phyloP scores from a whole-genome alignment of 2,329 filamentous ascomycete species.

The Paracoccidioides brasiliensis region DNA sequence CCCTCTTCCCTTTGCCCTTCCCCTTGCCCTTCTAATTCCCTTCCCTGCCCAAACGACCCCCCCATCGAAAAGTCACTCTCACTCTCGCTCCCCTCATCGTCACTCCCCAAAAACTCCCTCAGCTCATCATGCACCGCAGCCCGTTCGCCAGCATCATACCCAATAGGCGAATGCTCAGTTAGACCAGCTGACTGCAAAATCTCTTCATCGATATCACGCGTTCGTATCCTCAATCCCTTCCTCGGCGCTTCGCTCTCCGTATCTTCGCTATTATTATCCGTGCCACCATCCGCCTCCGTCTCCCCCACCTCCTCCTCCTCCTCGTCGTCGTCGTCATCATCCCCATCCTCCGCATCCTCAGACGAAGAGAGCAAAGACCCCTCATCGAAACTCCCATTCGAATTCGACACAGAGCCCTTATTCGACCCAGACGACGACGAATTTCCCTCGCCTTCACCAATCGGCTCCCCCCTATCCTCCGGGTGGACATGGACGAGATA shows the following conservation, averaged over 20 bases:
- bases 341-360: too few relatives aligned
- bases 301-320: too few relatives aligned
- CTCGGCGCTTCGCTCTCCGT: conserved; percentile 23
- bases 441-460: too few relatives aligned
- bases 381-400: conserved; percentile 6
- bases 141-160: conserved; percentile 51
- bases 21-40: conserved; percentile 27
- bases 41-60: neutral
- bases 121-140: conserved; percentile 57
- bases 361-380: conserved; percentile 8
- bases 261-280: conserved; percentile 14
- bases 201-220: conserved; percentile 32
- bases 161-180: conserved; percentile 37
- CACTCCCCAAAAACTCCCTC: conserved; percentile 50
- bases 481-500: conserved; percentile 69
- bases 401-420: neutral
- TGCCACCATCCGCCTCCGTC: conserved; percentile 19
- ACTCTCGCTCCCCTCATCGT: conserved; percentile 24
- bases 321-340: too few relatives aligned
- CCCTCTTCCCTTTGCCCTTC: conserved; percentile 17
- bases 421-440: too few relatives aligned
- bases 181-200: conserved; percentile 40
- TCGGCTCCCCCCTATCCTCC: conserved; percentile 43
- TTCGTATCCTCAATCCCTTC: conserved; percentile 25
- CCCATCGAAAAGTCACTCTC: conserved; percentile 17